Evolutionary conservation across 371 early-diverging fungal genomes (phyloP).

Genomic region (Entomophthora muscae): DNA sequence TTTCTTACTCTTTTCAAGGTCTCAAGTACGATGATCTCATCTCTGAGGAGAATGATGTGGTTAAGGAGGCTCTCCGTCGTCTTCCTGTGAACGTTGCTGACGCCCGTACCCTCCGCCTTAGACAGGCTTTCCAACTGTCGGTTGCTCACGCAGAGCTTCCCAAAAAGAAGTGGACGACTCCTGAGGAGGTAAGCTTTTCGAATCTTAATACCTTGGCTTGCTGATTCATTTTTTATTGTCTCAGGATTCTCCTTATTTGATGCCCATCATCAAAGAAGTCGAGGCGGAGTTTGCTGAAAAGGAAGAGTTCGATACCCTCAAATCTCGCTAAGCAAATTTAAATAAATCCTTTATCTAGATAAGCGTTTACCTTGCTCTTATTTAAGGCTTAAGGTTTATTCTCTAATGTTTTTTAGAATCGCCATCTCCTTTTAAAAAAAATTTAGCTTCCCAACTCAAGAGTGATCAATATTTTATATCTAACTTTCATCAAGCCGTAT

Average conservation of each 20-base stretch:
- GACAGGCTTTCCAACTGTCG: conserved; percentile 62
- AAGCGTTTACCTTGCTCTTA: too few relatives aligned
- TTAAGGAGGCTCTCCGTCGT: conserved; percentile 75
- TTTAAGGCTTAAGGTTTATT: too few relatives aligned
- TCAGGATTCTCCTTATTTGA: conserved; percentile 64
- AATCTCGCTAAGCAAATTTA: conserved; percentile 1
- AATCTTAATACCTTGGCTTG: conserved; percentile 49
- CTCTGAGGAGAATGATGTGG: conserved; percentile 65
- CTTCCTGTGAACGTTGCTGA: conserved; percentile 51
- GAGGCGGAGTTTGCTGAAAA: conserved; percentile 66
- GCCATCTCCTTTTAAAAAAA: too few relatives aligned
- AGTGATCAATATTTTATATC: too few relatives aligned
- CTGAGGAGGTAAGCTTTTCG: conserved; percentile 48
- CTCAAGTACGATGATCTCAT: conserved; percentile 82
- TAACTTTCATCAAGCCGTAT: too few relatives aligned
- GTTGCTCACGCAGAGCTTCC: conserved; percentile 52
- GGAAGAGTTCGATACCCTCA: conserved; percentile 23
- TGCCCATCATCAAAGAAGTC: conserved; percentile 68
- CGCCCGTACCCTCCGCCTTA: conserved; percentile 68
- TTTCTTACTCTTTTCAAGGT: conserved; percentile 38
- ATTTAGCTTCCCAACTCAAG: too few relatives aligned
- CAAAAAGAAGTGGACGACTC: conserved; percentile 53
- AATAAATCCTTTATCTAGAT: too few relatives aligned
- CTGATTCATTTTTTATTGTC: neutral
- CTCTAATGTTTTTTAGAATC: too few relatives aligned